Percentiles rank a stretch among this genome's conserved stretches.
Conservation (phyloP, 139 green algal species). For the Nannochloris sp. region DNA sequence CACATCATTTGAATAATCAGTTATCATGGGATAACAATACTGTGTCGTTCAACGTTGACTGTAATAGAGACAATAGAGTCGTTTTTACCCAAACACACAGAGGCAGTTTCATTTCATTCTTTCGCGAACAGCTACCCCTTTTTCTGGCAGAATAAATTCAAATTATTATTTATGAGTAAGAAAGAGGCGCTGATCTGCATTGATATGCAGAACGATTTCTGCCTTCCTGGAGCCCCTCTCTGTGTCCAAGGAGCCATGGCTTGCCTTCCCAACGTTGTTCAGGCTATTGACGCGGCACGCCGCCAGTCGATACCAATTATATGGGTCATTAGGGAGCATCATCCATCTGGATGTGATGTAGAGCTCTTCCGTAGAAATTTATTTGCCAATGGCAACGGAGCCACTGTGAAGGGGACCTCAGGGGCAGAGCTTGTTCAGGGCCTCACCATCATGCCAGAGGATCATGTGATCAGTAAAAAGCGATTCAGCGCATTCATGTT, state of each 20-base stretch:
- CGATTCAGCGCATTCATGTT: not conserved
- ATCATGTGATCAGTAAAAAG: not conserved
- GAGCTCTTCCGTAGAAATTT: not conserved
- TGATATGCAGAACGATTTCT: slow-evolving; percentile 9
- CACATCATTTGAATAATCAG: slow-evolving; percentile 17
- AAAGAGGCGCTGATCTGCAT: not conserved
- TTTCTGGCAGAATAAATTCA: no score
- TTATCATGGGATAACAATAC: no score
- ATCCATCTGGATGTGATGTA: not conserved
- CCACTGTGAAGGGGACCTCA: not conserved
- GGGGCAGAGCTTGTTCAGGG: not conserved
- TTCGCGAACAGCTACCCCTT: no score
- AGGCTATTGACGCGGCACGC: not conserved
- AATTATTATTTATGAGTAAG: not conserved
- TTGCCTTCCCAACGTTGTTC: not conserved
- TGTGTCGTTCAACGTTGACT: no score
- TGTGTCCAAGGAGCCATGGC: slow-evolving; percentile 1
- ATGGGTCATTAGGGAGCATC: slow-evolving; percentile 7
- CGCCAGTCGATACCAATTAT: not conserved
- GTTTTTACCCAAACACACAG: not conserved
- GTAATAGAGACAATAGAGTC: no score
- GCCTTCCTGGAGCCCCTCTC: not conserved
- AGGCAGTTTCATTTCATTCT: no score
- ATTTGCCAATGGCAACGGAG: not conserved
- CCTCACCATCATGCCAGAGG: not conserved